A percentile compares a stretch with the other conserved stretches of the same genome.
Evolutionary conservation across 2,329 filamentous ascomycete genomes (phyloP).

Genomic region (Ophiostoma australiae): DNA sequence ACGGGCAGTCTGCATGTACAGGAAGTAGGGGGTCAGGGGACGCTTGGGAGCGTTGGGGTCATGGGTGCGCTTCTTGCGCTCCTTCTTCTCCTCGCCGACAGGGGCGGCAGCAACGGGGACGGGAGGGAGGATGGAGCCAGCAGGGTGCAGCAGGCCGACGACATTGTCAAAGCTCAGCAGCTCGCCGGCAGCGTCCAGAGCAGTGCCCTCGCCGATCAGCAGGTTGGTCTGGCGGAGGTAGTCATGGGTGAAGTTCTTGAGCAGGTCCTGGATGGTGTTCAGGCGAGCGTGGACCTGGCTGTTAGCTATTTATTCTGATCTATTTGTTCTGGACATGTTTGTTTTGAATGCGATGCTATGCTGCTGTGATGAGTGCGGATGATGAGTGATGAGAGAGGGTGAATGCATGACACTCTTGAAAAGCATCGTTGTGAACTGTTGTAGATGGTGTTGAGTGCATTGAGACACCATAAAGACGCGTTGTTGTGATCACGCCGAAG

Average conservation of each 20-base stretch:
- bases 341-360: no score
- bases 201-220: conserved; percentile 59
- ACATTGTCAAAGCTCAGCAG: conserved; percentile 50
- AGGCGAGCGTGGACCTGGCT: conserved; percentile 69
- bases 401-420: neutral
- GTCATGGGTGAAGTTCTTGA: conserved; percentile 73
- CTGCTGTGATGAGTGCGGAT: no score
- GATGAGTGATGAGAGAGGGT: neutral
- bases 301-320: neutral
- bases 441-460: neutral
- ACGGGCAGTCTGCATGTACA: conserved; percentile 86
- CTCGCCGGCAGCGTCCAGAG: conserved; percentile 42
- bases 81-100: conserved; percentile 67
- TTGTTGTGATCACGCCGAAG: neutral
- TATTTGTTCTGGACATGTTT: neutral
- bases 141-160: conserved; percentile 44
- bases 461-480: neutral
- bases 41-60: conserved; percentile 95
- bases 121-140: conserved; percentile 33
- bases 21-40: conserved; percentile 88
- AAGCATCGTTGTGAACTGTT: neutral
- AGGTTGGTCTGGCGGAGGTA: conserved; percentile 87
- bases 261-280: conserved; percentile 70
- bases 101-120: conserved; percentile 37
- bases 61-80: conserved; percentile 79